These are phyloP conservation scores for Camellia japonica DNA, from an alignment of 148 eudicot genomes.

Conservation along the genomic window DNA sequence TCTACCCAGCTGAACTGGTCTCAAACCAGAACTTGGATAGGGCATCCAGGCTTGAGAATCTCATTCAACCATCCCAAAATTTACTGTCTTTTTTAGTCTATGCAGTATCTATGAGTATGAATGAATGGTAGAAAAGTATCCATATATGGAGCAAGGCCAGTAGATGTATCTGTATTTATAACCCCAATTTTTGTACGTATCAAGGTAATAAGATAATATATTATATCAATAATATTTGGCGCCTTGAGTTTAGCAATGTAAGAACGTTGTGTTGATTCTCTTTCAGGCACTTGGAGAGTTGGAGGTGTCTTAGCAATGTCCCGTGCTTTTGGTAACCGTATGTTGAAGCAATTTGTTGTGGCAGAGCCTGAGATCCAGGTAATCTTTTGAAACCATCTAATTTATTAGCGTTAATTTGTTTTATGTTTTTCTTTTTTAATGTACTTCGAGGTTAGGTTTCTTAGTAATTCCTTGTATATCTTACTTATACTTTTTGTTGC, in stretches of 20 bases:
- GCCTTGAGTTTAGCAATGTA: neutral
- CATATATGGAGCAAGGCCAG: neutral
- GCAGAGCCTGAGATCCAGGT: constrained; percentile 99
- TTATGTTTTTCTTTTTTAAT: neutral
- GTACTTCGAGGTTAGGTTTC: neutral
- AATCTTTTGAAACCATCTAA: neutral
- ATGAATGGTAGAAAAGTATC: constrained; percentile 1
- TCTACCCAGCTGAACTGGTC: neutral
- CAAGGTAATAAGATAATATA: neutral
- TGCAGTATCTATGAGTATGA: neutral
- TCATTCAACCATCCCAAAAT: neutral
- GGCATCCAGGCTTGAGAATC: constrained; percentile 4
- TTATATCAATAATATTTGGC: neutral
- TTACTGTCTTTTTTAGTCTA: neutral
- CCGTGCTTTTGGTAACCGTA: constrained; percentile 97
- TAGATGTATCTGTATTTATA: neutral
- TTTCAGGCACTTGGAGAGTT: constrained; percentile 98
- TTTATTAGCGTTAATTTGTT: neutral
- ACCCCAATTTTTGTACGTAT: neutral
- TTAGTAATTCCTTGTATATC: neutral
- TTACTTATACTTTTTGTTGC: neutral
- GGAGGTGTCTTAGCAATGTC: constrained; percentile 99
- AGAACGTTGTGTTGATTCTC: constrained; percentile 9
- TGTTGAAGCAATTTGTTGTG: constrained; percentile 94
- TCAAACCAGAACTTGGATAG: neutral